These are phyloP conservation scores for Avicennia marina DNA, from an alignment of 257 asterid genomes.

Conservation along the genomic window DNA sequence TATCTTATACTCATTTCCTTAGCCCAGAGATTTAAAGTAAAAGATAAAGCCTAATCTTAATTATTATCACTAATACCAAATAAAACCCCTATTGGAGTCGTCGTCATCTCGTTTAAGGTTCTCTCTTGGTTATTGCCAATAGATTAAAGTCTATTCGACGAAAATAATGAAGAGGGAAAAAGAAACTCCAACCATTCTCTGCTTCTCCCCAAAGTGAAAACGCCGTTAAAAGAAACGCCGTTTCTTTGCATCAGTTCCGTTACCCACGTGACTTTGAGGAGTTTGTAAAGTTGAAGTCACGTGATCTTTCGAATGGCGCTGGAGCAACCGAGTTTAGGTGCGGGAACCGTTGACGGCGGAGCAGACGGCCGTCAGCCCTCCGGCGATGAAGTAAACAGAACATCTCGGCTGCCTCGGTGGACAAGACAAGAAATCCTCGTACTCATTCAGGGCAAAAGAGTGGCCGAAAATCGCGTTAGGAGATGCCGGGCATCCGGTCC, in stretches of 20 bases:
- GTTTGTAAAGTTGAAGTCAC: too few species aligned
- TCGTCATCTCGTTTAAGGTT: constrained; percentile 21
- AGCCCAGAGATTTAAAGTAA: constrained; percentile 24
- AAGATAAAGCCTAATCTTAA: constrained; percentile 30
- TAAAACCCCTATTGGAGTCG: constrained; percentile 16
- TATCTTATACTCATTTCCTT: constrained; percentile 10
- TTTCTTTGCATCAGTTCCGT: constrained; percentile 19
- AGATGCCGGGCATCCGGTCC: constrained; percentile 68
- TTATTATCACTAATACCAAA: constrained; percentile 27
- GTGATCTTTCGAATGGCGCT: constrained; percentile 49
- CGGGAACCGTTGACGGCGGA: constrained; percentile 49
- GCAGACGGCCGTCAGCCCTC: constrained; percentile 48
- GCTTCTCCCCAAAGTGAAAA: not conserved
- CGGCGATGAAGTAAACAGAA: constrained; percentile 47
- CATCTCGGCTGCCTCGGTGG: constrained; percentile 85
- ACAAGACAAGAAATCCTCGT: constrained; percentile 83
- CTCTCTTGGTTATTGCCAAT: constrained; percentile 11
- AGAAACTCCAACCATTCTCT: too few species aligned
- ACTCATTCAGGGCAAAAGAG: constrained; percentile 77
- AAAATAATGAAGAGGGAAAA: not conserved
- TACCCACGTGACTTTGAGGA: constrained; percentile 37
- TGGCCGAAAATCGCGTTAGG: constrained; percentile 61
- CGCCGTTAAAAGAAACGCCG: constrained; percentile 51
- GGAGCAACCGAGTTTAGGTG: constrained; percentile 49
- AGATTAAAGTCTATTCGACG: constrained; percentile 7